These are phyloP conservation scores for Saccharomycopsis sp. DNA, from an alignment of 805 yeast species.

Conservation along the genomic window DNA sequence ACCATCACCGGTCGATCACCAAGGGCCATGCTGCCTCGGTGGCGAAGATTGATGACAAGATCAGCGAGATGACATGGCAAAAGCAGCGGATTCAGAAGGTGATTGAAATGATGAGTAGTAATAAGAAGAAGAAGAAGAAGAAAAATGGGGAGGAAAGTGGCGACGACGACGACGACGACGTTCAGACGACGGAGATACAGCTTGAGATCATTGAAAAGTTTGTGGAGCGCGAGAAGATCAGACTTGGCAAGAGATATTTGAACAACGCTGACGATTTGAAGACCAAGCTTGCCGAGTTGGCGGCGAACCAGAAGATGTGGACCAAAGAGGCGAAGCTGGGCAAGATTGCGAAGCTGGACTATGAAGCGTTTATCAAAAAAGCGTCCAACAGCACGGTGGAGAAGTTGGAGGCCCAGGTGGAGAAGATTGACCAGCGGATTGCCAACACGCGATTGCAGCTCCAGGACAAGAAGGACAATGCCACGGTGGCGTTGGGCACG, in stretches of 20 bases:
- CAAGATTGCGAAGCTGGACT: constrained; percentile 34
- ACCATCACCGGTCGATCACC: constrained; percentile 89
- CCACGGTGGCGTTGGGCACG: constrained; percentile 87
- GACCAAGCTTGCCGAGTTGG: constrained; percentile 44
- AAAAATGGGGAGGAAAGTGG: constrained; percentile 42
- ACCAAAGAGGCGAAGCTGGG: constrained; percentile 51
- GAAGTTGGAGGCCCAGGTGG: constrained; percentile 62
- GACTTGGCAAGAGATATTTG: constrained; percentile 54
- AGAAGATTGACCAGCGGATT: constrained; percentile 63
- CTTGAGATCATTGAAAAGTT: constrained; percentile 56
- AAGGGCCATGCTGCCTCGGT: constrained; percentile 78
- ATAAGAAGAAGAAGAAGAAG: constrained; percentile 35
- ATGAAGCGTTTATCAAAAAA: constrained; percentile 37
- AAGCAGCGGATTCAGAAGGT: constrained; percentile 64
- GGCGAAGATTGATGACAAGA: constrained; percentile 65
- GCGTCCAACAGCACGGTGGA: constrained; percentile 48
- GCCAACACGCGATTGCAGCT: constrained; percentile 60
- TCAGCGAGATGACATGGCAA: constrained; percentile 80
- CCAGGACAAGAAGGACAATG: constrained; percentile 89
- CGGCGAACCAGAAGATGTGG: constrained; percentile 43
- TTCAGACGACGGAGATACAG: too few species aligned
- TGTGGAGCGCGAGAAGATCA: constrained; percentile 58
- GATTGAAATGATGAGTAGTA: constrained; percentile 57
- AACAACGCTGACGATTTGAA: constrained; percentile 75
- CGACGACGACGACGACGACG: constrained; percentile 58